Evolutionary conservation across 2,329 filamentous ascomycete genomes (phyloP).

Genomic region (Monosporascus cannonballus): DNA sequence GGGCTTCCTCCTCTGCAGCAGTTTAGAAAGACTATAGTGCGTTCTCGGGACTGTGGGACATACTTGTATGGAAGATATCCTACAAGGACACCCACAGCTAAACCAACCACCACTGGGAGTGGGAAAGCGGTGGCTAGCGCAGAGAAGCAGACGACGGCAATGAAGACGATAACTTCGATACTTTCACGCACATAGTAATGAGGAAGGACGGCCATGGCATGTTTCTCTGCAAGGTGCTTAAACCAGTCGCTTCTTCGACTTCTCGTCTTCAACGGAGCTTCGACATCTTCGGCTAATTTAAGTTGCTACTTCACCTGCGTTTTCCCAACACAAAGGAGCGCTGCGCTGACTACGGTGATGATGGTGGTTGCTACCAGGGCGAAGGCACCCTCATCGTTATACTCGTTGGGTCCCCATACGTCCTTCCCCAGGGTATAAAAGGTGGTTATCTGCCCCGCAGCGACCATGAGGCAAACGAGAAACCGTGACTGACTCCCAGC

Average conservation of each 20-base stretch:
- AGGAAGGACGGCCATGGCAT: constrained; percentile 84
- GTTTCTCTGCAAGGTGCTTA: constrained; percentile 65
- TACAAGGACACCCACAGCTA: constrained; percentile 59
- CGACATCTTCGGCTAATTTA: constrained; percentile 68
- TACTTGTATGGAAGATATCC: constrained; percentile 76
- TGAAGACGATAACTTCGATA: constrained; percentile 79
- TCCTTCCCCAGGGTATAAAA: constrained; percentile 64
- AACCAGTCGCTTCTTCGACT: constrained; percentile 36
- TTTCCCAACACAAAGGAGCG: constrained; percentile 74
- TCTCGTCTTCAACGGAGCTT: constrained; percentile 41
- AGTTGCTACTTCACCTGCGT: constrained; percentile 83
- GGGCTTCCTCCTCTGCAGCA: constrained; percentile 50
- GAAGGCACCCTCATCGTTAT: constrained; percentile 79
- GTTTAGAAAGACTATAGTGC: constrained; percentile 3
- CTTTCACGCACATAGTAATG: constrained; percentile 83
- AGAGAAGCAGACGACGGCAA: constrained; percentile 75
- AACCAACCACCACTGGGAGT: constrained; percentile 66
- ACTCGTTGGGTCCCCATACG: constrained; percentile 61
- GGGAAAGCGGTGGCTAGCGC: constrained; percentile 72
- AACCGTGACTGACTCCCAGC: constrained; percentile 57
- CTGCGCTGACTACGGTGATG: constrained; percentile 75
- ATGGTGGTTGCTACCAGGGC: constrained; percentile 69
- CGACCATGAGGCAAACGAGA: constrained; percentile 61
- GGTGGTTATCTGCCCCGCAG: constrained; percentile 62
- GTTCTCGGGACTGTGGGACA: constrained; percentile 25